These are phyloP conservation scores for Cyanidioschyzon merolae DNA, from an alignment of 23 red algal species.

Conservation along the genomic window DNA sequence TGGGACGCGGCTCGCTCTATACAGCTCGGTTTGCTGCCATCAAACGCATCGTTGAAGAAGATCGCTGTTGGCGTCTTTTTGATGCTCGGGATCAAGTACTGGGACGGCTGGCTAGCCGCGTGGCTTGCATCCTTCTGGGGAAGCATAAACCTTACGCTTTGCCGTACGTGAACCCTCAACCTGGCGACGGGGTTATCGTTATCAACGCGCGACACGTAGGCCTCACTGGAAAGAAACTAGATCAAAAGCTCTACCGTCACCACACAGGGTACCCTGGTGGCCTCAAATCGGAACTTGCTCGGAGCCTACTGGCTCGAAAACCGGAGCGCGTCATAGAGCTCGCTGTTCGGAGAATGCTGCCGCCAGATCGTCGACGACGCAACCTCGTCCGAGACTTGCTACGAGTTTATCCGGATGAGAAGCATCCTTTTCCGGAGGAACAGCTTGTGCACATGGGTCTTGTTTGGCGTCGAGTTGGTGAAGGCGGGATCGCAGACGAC, in stretches of 20 bases:
- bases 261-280: slow-evolving; percentile 80
- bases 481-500: neutral
- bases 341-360: slow-evolving; percentile 69
- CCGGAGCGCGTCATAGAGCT: slow-evolving; percentile 40
- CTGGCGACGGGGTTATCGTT: slow-evolving; percentile 70
- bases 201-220: slow-evolving; percentile 60
- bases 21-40: slow-evolving; percentile 3
- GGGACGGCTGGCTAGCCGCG: slow-evolving; percentile 44
- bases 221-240: slow-evolving; percentile 53
- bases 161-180: slow-evolving; percentile 31
- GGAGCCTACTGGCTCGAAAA: slow-evolving; percentile 32
- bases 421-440: slow-evolving; percentile 40
- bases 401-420: slow-evolving; percentile 43
- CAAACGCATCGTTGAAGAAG: slow-evolving; percentile 29
- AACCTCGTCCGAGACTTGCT: slow-evolving; percentile 37
- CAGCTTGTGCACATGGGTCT: slow-evolving; percentile 38
- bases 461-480: slow-evolving; percentile 11
- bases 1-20: slow-evolving; percentile 14
- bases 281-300: slow-evolving; percentile 32
- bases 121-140: slow-evolving; percentile 46
- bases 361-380: slow-evolving; percentile 25
- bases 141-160: slow-evolving; percentile 67
- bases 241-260: slow-evolving; percentile 49
- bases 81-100: slow-evolving; percentile 72
- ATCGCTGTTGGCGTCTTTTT: slow-evolving; percentile 58